Evolutionary conservation across 2,329 filamentous ascomycete species (phyloP).

Genomic region (Trichophyton benhamiae): DNA sequence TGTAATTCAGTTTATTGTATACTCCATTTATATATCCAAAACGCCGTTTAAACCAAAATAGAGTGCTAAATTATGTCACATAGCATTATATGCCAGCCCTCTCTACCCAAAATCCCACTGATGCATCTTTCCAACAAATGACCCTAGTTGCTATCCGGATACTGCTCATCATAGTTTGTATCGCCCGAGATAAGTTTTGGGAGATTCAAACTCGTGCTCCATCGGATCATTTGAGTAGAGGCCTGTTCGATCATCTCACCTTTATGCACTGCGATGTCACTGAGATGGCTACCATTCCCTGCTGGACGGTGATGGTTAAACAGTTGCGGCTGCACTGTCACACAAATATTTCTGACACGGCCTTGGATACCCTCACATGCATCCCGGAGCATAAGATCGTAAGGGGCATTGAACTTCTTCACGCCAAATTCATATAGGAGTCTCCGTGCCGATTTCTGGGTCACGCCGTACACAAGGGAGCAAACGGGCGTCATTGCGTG

Average conservation of each 20-base stretch:
- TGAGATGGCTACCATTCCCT: constrained; percentile 9
- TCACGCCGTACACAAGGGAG: constrained; percentile 36
- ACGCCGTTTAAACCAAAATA: no score
- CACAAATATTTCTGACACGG: constrained; percentile 12
- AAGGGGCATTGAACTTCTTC: constrained; percentile 28
- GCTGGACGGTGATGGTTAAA: constrained; percentile 15
- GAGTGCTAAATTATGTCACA: background rate
- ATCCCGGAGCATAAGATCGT: constrained; percentile 23
- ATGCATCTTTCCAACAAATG: background rate
- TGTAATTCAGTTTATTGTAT: no score
- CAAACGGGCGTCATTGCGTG: constrained; percentile 31
- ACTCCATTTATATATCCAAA: no score
- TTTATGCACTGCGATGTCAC: constrained; percentile 12
- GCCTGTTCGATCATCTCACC: constrained; percentile 9
- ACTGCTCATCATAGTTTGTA: background rate
- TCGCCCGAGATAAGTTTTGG: background rate
- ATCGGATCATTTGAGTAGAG: constrained; percentile 12
- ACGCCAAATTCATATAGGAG: constrained; percentile 36
- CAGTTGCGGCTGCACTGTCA: constrained; percentile 15
- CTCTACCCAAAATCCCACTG: background rate
- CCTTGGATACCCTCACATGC: constrained; percentile 21
- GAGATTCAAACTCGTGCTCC: constrained; percentile 6
- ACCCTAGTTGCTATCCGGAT: background rate
- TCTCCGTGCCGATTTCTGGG: constrained; percentile 33
- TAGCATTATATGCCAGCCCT: background rate